These are phyloP conservation scores for Leersia perrieri DNA, from an alignment of 176 grass and related monocot genomes.

Conservation along the genomic window DNA sequence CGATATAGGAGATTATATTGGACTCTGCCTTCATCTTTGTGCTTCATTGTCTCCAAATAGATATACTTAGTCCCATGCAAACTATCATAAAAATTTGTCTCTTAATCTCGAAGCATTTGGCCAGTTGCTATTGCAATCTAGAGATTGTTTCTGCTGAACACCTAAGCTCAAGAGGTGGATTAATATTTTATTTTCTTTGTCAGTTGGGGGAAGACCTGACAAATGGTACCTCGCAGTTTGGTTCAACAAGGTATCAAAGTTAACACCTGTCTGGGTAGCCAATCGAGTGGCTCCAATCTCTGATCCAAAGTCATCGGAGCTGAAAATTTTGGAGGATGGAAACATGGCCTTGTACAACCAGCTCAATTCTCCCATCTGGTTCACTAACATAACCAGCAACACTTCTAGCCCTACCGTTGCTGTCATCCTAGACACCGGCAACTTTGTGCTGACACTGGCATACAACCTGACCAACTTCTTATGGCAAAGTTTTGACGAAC, in stretches of 20 bases:
- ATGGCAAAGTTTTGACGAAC: constrained; percentile 48
- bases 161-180: too few species aligned
- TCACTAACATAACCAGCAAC: not conserved
- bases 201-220: not conserved
- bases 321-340: constrained; percentile 32
- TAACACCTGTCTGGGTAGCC: constrained; percentile 37
- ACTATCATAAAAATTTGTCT: too few species aligned
- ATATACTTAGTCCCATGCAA: too few species aligned
- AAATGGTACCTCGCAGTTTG: constrained; percentile 49
- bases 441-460: constrained; percentile 26
- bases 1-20: too few species aligned
- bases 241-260: constrained; percentile 39
- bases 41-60: too few species aligned
- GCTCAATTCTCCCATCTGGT: constrained; percentile 16
- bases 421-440: constrained; percentile 38
- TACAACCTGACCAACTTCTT: constrained; percentile 6
- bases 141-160: too few species aligned
- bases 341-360: constrained; percentile 38
- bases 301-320: constrained; percentile 10
- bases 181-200: not conserved
- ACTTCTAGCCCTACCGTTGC: not conserved
- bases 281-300: constrained; percentile 33
- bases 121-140: too few species aligned
- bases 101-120: too few species aligned
- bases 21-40: too few species aligned